Percentiles rank a stretch among this genome's conserved stretches.
Conservation (phyloP, 164 flowering plant species). For the Aristolochia contorta region DNA sequence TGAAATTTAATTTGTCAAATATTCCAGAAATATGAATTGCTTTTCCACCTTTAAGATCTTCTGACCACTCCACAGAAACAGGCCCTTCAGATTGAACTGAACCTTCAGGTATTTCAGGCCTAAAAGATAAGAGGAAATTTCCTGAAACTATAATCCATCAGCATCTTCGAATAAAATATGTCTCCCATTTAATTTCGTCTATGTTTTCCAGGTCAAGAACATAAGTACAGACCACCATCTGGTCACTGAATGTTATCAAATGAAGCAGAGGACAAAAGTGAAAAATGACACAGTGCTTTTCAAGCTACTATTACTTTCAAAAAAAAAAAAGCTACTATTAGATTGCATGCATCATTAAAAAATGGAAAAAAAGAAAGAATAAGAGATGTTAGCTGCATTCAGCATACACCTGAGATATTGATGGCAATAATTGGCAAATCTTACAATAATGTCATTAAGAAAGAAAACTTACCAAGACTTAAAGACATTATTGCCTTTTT, state of each 20-base stretch:
- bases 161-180: too few species aligned
- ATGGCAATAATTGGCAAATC: too few species aligned
- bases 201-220: too few species aligned
- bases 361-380: not conserved
- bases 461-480: slow-evolving; percentile 51
- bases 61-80: slow-evolving; percentile 70
- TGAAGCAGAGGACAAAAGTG: too few species aligned
- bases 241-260: too few species aligned
- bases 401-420: too few species aligned
- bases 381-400: not conserved
- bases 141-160: slow-evolving; percentile 38
- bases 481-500: slow-evolving; percentile 71
- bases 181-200: too few species aligned
- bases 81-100: slow-evolving; percentile 15
- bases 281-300: not conserved
- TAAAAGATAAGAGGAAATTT: slow-evolving; percentile 70
- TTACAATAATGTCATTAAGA: not conserved
- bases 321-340: not conserved
- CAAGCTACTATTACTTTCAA: not conserved
- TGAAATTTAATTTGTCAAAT: slow-evolving; percentile 65
- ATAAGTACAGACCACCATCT: too few species aligned
- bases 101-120: slow-evolving; percentile 46
- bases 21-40: slow-evolving; percentile 74
- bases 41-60: slow-evolving; percentile 79
- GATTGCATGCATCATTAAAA: not conserved